Evolutionary conservation across 176 grass and related monocot genomes (phyloP).

Genomic region (Cymbopogon citratus): DNA sequence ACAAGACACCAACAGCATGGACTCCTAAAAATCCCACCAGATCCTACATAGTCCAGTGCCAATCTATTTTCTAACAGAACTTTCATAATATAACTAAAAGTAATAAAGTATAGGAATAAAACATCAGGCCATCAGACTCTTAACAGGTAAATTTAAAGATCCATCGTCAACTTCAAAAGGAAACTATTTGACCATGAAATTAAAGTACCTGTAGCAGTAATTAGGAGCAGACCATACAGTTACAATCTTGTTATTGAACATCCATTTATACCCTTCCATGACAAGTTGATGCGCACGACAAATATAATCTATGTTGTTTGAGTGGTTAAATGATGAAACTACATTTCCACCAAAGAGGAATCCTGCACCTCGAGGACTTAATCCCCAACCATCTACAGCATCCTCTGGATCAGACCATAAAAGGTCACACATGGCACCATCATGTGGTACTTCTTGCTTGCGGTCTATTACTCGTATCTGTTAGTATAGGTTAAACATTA

Average conservation of each 20-base stretch:
- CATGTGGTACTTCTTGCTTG: constrained; percentile 98
- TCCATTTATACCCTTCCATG: constrained; percentile 99
- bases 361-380: constrained; percentile 95
- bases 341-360: constrained; percentile 93
- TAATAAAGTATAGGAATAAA: background rate
- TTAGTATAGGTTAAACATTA: constrained; percentile 16
- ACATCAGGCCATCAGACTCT: background rate
- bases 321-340: constrained; percentile 80
- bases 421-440: constrained; percentile 99
- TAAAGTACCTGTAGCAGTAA: constrained; percentile 93
- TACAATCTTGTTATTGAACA: constrained; percentile 97
- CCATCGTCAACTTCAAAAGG: background rate
- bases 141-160: constrained; percentile 11
- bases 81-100: background rate
- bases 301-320: constrained; percentile 97
- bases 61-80: constrained; percentile 10
- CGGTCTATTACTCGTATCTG: constrained; percentile 99
- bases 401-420: constrained; percentile 99
- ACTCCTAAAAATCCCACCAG: background rate
- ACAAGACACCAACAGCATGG: background rate
- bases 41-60: background rate
- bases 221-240: constrained; percentile 99
- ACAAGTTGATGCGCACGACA: constrained; percentile 97
- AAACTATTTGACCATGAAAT: background rate
- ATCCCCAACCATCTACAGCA: constrained; percentile 85